Evolutionary conservation across 108 stramenopile genomes (phyloP).

Genomic region (Cafeteria roenbergensis): DNA sequence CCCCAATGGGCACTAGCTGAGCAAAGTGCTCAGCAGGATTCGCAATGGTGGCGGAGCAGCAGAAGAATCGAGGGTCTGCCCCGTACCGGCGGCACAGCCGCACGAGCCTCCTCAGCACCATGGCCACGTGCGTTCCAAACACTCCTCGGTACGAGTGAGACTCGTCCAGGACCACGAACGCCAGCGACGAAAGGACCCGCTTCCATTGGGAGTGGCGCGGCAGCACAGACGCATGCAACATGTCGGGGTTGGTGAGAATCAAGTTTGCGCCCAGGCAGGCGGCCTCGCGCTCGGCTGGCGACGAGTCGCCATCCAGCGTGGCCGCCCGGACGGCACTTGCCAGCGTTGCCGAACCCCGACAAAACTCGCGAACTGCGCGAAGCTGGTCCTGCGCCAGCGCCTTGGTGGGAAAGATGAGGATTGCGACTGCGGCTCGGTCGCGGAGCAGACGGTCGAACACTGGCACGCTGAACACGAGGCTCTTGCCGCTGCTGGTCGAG

Average conservation of each 20-base stretch:
- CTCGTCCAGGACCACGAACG: conserved; percentile 80
- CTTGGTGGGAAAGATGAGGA: conserved; percentile 87
- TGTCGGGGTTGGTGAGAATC: conserved; percentile 90
- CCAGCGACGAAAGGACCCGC: conserved; percentile 45
- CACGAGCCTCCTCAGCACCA: conserved; percentile 67
- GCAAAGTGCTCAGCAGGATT: conserved; percentile 67
- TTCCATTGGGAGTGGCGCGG: conserved; percentile 63
- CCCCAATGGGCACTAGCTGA: conserved; percentile 56
- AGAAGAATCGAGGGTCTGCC: conserved; percentile 46
- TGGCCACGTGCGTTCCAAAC: conserved; percentile 85
- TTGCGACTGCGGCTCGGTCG: conserved; percentile 23
- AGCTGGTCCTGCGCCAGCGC: conserved; percentile 93
- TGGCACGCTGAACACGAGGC: conserved; percentile 61
- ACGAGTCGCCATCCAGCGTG: conserved; percentile 41
- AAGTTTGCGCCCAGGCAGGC: conserved; percentile 57
- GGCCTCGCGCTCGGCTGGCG: conserved; percentile 48
- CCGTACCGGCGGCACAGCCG: conserved; percentile 46
- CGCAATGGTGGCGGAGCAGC: conserved; percentile 76
- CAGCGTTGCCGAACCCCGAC: conserved; percentile 12
- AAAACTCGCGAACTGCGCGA: conserved; percentile 43
- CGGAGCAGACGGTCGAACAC: conserved; percentile 51
- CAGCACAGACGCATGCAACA: conserved; percentile 74
- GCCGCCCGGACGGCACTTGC: conserved; percentile 1
- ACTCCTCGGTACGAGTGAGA: conserved; percentile 73
- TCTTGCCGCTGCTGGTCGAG: conserved; percentile 73